These are phyloP conservation scores for Juglanconis sp. DNA, from an alignment of 2,329 filamentous ascomycete genomes.

Conservation along the genomic window DNA sequence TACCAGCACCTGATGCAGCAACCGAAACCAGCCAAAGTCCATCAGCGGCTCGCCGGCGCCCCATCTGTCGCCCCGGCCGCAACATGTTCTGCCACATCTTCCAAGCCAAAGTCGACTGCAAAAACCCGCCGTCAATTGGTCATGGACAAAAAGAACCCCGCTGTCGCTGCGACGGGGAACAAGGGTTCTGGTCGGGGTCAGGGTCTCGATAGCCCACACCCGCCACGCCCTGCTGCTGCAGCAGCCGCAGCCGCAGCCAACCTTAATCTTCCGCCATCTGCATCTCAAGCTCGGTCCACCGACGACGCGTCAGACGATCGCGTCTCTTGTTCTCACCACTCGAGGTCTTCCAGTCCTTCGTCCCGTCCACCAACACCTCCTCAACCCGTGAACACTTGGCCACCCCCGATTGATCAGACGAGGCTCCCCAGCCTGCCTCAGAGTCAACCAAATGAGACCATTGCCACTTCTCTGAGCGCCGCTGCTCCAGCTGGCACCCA, in stretches of 20 bases:
- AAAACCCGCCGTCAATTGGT: not conserved
- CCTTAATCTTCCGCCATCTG: not conserved
- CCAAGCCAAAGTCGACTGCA: not conserved
- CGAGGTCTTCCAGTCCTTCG: not conserved
- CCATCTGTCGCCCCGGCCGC: not conserved
- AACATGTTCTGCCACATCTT: not conserved
- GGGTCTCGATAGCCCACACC: not conserved
- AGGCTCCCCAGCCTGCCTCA: not conserved
- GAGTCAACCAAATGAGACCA: not conserved
- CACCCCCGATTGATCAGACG: not conserved
- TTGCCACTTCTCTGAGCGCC: not conserved
- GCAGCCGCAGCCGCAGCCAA: not conserved
- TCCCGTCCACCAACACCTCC: not conserved
- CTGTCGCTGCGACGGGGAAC: conserved; percentile 4
- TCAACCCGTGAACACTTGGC: not conserved
- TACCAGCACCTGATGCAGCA: not conserved
- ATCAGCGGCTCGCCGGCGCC: conserved; percentile 1
- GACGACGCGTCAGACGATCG: conserved; percentile 14
- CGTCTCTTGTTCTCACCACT: not conserved
- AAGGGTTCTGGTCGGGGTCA: not conserved
- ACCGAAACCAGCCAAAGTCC: conserved; percentile 9
- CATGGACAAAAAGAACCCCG: conserved; percentile 1
- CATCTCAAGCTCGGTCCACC: not conserved
- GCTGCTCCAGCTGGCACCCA: not conserved
- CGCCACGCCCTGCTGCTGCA: not conserved